A percentile compares a stretch with the other conserved stretches of the same genome.
Evolutionary conservation across 192 early-diverging fungal species (phyloP).

Genomic region (Backusella tuberculispora): DNA sequence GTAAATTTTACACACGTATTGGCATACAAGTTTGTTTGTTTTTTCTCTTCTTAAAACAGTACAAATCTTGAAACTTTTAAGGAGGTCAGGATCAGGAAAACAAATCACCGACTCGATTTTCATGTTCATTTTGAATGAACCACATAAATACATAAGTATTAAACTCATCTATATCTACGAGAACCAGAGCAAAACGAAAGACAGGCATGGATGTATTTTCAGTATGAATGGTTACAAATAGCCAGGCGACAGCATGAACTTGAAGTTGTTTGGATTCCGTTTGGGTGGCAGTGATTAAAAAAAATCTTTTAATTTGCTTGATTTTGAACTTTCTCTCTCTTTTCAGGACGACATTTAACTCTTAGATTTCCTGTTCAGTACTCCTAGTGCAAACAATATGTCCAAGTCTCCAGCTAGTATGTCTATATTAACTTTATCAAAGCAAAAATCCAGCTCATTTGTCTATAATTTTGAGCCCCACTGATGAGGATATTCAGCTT

Average conservation of each 20-base stretch:
- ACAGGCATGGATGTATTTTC: background rate
- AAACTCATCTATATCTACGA: no score
- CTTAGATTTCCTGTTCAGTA: background rate
- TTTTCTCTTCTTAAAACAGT: background rate
- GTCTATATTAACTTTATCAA: background rate
- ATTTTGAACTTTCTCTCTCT: background rate
- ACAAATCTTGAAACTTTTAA: background rate
- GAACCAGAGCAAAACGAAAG: background rate
- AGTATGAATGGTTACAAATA: background rate
- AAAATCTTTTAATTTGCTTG: background rate
- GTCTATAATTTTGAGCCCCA: slow-evolving; percentile 61
- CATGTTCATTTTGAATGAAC: background rate
- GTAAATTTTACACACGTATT: background rate
- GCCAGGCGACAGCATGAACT: background rate
- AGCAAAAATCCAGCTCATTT: background rate
- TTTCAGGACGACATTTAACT: background rate
- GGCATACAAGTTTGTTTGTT: background rate
- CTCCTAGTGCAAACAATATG: background rate
- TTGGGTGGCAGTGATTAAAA: slow-evolving; percentile 8
- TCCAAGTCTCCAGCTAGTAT: slow-evolving; percentile 12
- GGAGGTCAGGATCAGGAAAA: background rate
- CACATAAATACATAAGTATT: background rate
- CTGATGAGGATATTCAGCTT: slow-evolving; percentile 91
- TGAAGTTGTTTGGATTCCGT: background rate
- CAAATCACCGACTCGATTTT: background rate